These are phyloP conservation scores for Sporothrix sp. DNA, from an alignment of 2,329 filamentous ascomycete species.

Conservation along the genomic window DNA sequence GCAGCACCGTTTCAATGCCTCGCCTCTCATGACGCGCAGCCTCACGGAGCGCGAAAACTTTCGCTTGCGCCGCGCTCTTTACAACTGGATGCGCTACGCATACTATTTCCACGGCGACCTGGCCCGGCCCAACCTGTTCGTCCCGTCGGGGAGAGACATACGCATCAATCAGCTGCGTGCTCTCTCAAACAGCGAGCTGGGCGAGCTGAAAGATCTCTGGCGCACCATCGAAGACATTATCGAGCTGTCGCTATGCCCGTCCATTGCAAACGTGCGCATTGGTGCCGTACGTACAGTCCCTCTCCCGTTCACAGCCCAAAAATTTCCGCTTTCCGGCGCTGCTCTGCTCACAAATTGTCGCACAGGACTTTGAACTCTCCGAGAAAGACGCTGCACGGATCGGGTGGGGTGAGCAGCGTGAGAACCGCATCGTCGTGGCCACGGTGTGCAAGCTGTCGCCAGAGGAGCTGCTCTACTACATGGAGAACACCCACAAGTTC, in stretches of 20 bases:
- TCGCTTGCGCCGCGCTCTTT: conserved; percentile 42
- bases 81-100: conserved; percentile 46
- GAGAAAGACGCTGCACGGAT: conserved; percentile 20
- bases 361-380: conserved; percentile 19
- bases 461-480: conserved; percentile 38
- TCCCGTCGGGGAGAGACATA: conserved; percentile 24
- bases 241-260: conserved; percentile 37
- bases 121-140: conserved; percentile 19
- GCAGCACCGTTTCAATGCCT: conserved; percentile 30
- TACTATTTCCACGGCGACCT: conserved; percentile 41
- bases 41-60: conserved; percentile 33
- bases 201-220: conserved; percentile 38
- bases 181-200: conserved; percentile 34
- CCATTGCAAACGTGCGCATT: conserved; percentile 29
- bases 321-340: not conserved
- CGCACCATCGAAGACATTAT: conserved; percentile 36
- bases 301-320: not conserved
- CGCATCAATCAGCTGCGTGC: conserved; percentile 35
- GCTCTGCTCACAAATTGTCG: not conserved
- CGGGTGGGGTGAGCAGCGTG: conserved; percentile 24
- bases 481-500: conserved; percentile 37
- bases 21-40: conserved; percentile 34
- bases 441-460: conserved; percentile 41
- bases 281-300: conserved; percentile 23
- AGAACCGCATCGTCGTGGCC: conserved; percentile 24